These are phyloP conservation scores for Theileria sp. DNA, from an alignment of 169 alveolate genomes.

Conservation along the genomic window DNA sequence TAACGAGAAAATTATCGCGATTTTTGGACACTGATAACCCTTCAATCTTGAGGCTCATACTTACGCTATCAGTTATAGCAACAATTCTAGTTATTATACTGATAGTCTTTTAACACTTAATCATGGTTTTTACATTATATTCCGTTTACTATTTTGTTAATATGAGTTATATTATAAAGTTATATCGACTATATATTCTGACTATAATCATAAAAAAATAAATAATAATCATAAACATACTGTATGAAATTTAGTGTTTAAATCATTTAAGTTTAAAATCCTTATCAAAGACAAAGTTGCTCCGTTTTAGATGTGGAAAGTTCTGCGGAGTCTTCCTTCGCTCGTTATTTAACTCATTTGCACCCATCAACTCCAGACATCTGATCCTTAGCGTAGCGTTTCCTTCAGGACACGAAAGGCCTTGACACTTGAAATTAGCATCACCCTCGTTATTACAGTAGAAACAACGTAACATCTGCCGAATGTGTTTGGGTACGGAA, in stretches of 20 bases:
- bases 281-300: slow-evolving; percentile 35
- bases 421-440: slow-evolving; percentile 53
- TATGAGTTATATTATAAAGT: too few species aligned
- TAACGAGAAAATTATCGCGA: slow-evolving; percentile 47
- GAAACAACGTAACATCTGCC: slow-evolving; percentile 30
- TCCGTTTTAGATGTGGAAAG: slow-evolving; percentile 48
- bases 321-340: slow-evolving; percentile 35
- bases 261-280: slow-evolving; percentile 1
- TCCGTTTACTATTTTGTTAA: neutral
- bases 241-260: too few species aligned
- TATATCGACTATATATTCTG: neutral
- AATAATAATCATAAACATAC: neutral
- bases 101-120: slow-evolving; percentile 32
- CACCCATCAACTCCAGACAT: slow-evolving; percentile 58
- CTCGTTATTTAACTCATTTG: slow-evolving; percentile 8
- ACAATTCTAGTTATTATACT: slow-evolving; percentile 35
- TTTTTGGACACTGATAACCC: slow-evolving; percentile 62
- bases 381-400: slow-evolving; percentile 34
- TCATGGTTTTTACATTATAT: neutral
- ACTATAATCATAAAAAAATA: too few species aligned
- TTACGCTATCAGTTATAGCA: slow-evolving; percentile 37
- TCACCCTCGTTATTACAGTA: slow-evolving; percentile 57
- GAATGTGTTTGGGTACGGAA: slow-evolving; percentile 25
- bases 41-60: slow-evolving; percentile 46
- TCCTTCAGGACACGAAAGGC: slow-evolving; percentile 48